Conservation (phyloP, 345 rosid genomes). For the Cardiospermum halicacabum region DNA sequence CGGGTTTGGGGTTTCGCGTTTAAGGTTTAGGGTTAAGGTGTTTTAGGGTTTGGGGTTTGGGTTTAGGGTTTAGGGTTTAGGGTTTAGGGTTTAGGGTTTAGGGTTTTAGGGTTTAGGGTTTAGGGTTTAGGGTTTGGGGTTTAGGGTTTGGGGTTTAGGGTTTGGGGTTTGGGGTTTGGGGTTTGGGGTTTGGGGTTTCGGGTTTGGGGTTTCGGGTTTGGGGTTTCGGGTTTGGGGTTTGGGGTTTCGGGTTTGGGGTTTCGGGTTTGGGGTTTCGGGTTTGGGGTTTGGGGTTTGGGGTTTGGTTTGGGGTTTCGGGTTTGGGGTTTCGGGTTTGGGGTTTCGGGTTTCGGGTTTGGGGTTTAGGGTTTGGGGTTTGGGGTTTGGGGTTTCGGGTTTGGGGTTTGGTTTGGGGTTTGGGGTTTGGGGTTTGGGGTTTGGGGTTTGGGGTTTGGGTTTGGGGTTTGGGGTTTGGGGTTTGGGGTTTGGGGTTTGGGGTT, state of each 20-base stretch:
- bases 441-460: neutral
- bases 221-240: constrained; percentile 14
- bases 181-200: constrained; percentile 10
- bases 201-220: constrained; percentile 12
- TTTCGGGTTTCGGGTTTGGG: constrained; percentile 15
- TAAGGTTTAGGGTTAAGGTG: constrained; percentile 18
- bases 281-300: constrained; percentile 17
- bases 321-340: constrained; percentile 13
- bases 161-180: constrained; percentile 21
- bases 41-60: constrained; percentile 21
- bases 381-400: constrained; percentile 13
- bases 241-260: constrained; percentile 16
- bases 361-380: constrained; percentile 18
- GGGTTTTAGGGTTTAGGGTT: constrained; percentile 19
- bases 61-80: constrained; percentile 22
- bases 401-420: constrained; percentile 16
- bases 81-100: constrained; percentile 18
- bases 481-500: constrained; percentile 15
- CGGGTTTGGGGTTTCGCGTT: constrained; percentile 20
- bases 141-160: constrained; percentile 15
- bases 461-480: constrained; percentile 13
- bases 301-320: constrained; percentile 18
- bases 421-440: constrained; percentile 20
- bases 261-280: constrained; percentile 19
- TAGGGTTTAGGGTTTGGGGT: constrained; percentile 20